These are phyloP conservation scores for Eutypella sp. DNA, from an alignment of 2,329 filamentous ascomycete genomes.

Conservation along the genomic window DNA sequence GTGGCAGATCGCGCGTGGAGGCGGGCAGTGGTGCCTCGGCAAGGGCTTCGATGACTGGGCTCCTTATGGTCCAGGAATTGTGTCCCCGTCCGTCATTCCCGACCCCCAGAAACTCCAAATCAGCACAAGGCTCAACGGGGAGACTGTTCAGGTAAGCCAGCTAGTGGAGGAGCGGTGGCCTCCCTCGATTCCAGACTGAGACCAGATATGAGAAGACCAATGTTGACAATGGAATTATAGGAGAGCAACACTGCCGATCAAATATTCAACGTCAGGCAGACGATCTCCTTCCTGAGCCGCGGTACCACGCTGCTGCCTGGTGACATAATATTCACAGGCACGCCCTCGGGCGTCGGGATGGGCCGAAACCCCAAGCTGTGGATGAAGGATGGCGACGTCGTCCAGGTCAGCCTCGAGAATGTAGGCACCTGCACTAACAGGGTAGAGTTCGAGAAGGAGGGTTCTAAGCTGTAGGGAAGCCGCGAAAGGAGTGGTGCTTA, in stretches of 20 bases:
- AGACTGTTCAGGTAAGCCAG: constrained; percentile 43
- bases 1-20: constrained; percentile 65
- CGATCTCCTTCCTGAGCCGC: constrained; percentile 54
- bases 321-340: constrained; percentile 63
- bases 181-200: too few species aligned
- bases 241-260: constrained; percentile 54
- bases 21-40: constrained; percentile 65
- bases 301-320: constrained; percentile 60
- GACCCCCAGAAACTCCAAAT: constrained; percentile 55
- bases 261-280: constrained; percentile 58
- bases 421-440: constrained; percentile 57
- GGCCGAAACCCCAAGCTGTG: constrained; percentile 61
- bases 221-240: constrained; percentile 27
- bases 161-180: too few species aligned
- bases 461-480: constrained; percentile 30
- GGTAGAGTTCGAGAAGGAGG: constrained; percentile 37
- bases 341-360: constrained; percentile 67
- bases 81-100: constrained; percentile 48
- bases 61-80: constrained; percentile 68
- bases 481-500: too few species aligned
- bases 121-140: constrained; percentile 54
- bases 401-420: constrained; percentile 62
- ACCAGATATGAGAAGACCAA: not conserved
- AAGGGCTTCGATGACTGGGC: constrained; percentile 76
- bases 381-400: constrained; percentile 65